Base-by-base conservation (phyloP, 2,329 filamentous ascomycete species). In the Cladosporium sp. region DNA sequence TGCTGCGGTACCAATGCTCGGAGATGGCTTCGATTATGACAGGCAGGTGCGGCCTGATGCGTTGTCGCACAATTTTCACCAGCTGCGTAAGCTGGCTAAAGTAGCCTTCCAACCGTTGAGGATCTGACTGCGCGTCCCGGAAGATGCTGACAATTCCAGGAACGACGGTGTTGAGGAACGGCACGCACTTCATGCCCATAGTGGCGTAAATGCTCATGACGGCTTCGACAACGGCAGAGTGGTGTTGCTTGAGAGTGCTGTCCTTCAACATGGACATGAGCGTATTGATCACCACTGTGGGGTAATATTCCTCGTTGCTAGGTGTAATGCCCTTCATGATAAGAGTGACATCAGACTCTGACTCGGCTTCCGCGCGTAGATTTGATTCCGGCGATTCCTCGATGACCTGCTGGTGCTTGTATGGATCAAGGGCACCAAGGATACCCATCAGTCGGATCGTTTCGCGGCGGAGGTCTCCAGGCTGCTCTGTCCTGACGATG, bases 121-220 rank as follows among this genome's bases (percentile, higher is more conserved):
- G 83, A 46, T 83, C 86, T 2, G 82, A 77, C 13, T 88, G 83
- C 5, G 91, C 90, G 46, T 86, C 86, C 60, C 86, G 82, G 56
- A 98, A 95, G 52, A 98, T 92, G 13, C 83, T 78, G 40, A 98
- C 79, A 65, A 98, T 98, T 0, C 90, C 93, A 0, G 95, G 93
- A 32, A 98, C 88, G 56, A 98, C 96, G 56, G 93, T 86, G 56
- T 88, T 87, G 1, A 98, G 81, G 70, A 97, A 98, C 0, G 89
- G 87, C 8, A 98, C 92, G 67, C 93, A 98, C 68, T 97, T 95
- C 61, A 98, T 74, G 2, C 93, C 93, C 56, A 98, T 79, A 0
- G 95, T 98, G 61, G 93, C 88, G 72, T 98, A 98, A 54, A 98
- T 98, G 61, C 89, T 95, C 84, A 98, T 97, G 62, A 98, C 95